A percentile compares a stretch with the other conserved stretches of the same genome.
phyloP scores from a whole-genome alignment of 805 yeast genomes.

The Yarrowia yakushimensis region DNA sequence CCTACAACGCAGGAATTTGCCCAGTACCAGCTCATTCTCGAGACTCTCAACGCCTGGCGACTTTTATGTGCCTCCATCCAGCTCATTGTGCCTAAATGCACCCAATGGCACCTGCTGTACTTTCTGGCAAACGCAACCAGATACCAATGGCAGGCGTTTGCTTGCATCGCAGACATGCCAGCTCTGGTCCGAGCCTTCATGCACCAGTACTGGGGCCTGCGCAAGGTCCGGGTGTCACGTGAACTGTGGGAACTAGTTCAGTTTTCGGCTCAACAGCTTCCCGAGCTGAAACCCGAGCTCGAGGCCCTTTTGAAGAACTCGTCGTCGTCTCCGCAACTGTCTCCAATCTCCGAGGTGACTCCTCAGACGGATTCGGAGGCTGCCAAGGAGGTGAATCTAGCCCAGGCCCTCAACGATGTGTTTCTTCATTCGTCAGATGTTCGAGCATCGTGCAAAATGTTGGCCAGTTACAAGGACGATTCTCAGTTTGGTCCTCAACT shows the following conservation, averaged over 20 bases:
- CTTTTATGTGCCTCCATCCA: slow-evolving; percentile 7
- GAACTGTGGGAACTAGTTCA: slow-evolving; percentile 32
- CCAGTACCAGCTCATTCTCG: background rate
- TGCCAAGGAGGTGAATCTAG: slow-evolving; percentile 20
- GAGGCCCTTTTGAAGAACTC: slow-evolving; percentile 29
- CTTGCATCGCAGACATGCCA: slow-evolving; percentile 30
- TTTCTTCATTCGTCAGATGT: slow-evolving; percentile 28
- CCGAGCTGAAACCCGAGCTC: slow-evolving; percentile 29
- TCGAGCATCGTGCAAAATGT: slow-evolving; percentile 26
- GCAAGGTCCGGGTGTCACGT: slow-evolving; percentile 29
- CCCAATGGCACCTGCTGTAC: slow-evolving; percentile 37
- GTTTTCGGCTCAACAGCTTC: slow-evolving; percentile 28
- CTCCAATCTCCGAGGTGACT: slow-evolving; percentile 33
- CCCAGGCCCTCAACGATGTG: slow-evolving; percentile 25
- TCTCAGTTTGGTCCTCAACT: slow-evolving; percentile 30
- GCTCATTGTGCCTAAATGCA: background rate
- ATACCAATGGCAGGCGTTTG: slow-evolving; percentile 29
- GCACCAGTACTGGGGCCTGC: slow-evolving; percentile 27
- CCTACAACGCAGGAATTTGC: slow-evolving; percentile 9
- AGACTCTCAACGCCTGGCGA: slow-evolving; percentile 6
- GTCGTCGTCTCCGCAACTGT: slow-evolving; percentile 29
- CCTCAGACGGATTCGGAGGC: slow-evolving; percentile 8
- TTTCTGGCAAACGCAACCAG: slow-evolving; percentile 39
- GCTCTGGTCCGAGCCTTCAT: slow-evolving; percentile 30
- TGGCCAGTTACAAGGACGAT: slow-evolving; percentile 30